Evolutionary conservation across 768 basidiomycete genomes (phyloP).

Genomic region (Suillus decipiens): DNA sequence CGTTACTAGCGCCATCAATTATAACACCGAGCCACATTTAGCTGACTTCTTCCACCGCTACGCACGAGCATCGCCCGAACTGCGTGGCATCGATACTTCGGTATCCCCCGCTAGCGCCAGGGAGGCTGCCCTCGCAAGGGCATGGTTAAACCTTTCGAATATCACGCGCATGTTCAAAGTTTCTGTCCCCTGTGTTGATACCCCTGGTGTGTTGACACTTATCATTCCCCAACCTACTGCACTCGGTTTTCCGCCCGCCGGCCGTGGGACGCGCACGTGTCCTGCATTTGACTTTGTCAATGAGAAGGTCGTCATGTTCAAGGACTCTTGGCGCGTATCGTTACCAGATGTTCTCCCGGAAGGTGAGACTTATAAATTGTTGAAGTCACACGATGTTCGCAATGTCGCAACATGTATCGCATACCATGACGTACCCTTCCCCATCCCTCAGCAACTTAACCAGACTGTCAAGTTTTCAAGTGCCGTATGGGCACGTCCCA

Average conservation of each 20-base stretch:
- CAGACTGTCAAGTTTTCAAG: not conserved
- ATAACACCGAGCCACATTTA: not conserved
- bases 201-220: not conserved
- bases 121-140: constrained; percentile 10
- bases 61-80: not conserved
- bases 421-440: not conserved
- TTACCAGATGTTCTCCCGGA: constrained; percentile 1
- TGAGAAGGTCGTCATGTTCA: not conserved
- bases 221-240: no score
- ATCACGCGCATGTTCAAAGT: not conserved
- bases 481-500: not conserved
- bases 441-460: not conserved
- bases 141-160: not conserved
- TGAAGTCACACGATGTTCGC: not conserved
- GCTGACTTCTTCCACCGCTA: not conserved
- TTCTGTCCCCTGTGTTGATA: not conserved
- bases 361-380: constrained; percentile 7
- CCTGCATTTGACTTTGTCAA: no score
- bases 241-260: no score
- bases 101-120: not conserved
- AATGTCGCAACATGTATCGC: constrained; percentile 2
- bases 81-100: not conserved
- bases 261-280: no score
- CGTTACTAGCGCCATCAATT: constrained; percentile 8
- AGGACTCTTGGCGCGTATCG: constrained; percentile 9